phyloP scores from a whole-genome alignment of 768 basidiomycete genomes.

The Mycena albidolilacea region DNA sequence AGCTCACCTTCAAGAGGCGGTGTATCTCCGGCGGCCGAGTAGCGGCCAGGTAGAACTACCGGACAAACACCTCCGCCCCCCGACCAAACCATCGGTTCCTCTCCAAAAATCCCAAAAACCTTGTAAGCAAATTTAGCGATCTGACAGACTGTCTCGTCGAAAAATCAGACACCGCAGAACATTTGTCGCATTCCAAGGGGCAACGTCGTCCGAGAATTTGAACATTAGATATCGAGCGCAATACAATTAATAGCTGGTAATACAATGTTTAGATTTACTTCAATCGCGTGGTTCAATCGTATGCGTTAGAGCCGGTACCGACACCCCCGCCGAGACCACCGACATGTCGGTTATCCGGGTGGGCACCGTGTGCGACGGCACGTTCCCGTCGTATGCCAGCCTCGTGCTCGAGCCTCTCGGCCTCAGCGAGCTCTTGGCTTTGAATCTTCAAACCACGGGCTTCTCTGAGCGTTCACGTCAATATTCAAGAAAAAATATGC shows the following conservation, averaged over 20 bases:
- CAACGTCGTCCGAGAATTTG: not conserved
- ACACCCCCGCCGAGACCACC: constrained; percentile 10
- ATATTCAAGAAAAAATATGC: not conserved
- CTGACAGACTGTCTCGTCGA: too few species aligned
- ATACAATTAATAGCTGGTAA: not conserved
- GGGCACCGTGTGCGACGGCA: constrained; percentile 31
- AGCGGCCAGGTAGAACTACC: too few species aligned
- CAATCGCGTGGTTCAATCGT: not conserved
- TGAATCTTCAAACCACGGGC: constrained; percentile 27
- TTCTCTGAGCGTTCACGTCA: constrained; percentile 17
- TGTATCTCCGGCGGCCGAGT: too few species aligned
- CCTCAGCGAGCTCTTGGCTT: constrained; percentile 30
- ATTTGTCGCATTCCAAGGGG: too few species aligned
- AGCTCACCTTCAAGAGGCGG: too few species aligned
- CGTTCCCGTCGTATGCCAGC: constrained; percentile 27
- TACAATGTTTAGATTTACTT: not conserved
- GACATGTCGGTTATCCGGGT: constrained; percentile 27
- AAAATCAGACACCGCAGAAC: too few species aligned
- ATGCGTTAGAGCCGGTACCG: not conserved
- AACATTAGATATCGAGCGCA: not conserved
- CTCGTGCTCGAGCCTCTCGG: constrained; percentile 20
- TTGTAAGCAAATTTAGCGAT: too few species aligned
- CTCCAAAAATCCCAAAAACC: too few species aligned
- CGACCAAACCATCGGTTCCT: too few species aligned
- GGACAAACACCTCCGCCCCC: too few species aligned